Base-by-base conservation (phyloP, 345 rosid genomes). In the Psidium guajava region DNA sequence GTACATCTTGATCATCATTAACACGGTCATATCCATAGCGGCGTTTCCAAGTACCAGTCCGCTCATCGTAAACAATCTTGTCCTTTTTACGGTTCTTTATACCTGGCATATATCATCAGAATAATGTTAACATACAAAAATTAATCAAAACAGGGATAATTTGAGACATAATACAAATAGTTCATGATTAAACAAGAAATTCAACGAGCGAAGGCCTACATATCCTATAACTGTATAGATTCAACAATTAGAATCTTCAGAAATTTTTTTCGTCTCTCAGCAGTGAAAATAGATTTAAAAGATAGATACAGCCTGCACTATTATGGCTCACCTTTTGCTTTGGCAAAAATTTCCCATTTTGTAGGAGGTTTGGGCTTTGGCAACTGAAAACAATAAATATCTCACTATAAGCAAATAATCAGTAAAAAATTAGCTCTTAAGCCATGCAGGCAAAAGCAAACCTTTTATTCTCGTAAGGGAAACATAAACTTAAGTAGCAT, bases 1-100 rank as follows among this genome's bases (percentile, higher is more conserved):
- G 96, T 58, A 95, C 82, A 84, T 97, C 98, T 54, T 90, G 86
- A 91, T 97, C 98, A 87, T 97, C 97, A 87, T 95, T 93, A 82
- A 95, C 99, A 86, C 97, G 98, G 87, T 97, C 98, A 83, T 94
- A 97, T 74, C 99, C 98, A 90, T 88, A 93, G 47, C 96, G 92
- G 47, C 97, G 97, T 89, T 97, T 97, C 94, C 98, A 97, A 28
- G 92, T 75, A 77, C 90, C 90, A 44, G 99, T 97, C 92, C 93
- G 97, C 84, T 95, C 96, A 83, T 97, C 98, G 91, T 94, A 97
- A 3, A 92, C 88, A 86, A 92, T 89, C 89, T 97, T 97, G 90
- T 97, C 98, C 84, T 92, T 97, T 87, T 95, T 95, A 51, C 90
- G 95, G 32, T 97, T 94, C 92, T 91, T 89, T 88, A 97, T 97